These are phyloP conservation scores for Stachybotrys echinatus DNA, from an alignment of 2,329 filamentous ascomycete genomes.

Conservation along the genomic window DNA sequence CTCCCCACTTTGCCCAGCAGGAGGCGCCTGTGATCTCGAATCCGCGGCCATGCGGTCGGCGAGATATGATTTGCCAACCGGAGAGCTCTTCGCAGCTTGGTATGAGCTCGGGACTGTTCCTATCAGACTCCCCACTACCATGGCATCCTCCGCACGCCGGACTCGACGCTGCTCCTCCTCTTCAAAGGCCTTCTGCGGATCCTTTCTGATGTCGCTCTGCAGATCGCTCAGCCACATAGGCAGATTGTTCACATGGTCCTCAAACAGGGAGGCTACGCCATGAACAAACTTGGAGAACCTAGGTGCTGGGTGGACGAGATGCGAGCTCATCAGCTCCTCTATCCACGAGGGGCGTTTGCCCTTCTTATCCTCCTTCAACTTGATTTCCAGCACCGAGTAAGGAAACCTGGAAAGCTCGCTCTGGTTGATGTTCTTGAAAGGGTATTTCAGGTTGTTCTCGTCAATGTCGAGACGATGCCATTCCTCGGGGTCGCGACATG, in stretches of 20 bases:
- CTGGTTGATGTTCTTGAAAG: conserved; percentile 81
- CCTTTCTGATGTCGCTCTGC: conserved; percentile 88
- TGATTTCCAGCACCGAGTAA: conserved; percentile 88
- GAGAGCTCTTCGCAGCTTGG: conserved; percentile 60
- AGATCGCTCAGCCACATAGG: conserved; percentile 94
- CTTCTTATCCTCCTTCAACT: conserved; percentile 63
- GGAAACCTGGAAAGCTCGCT: conserved; percentile 90
- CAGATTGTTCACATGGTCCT: conserved; percentile 92
- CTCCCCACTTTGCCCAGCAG: conserved; percentile 17
- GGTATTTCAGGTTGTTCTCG: conserved; percentile 73
- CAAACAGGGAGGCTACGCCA: conserved; percentile 84
- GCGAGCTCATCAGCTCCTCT: conserved; percentile 84
- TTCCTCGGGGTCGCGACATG: conserved; percentile 78
- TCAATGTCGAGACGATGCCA: conserved; percentile 96
- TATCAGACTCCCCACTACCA: conserved; percentile 84
- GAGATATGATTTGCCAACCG: conserved; percentile 61
- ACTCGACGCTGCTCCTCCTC: conserved; percentile 82
- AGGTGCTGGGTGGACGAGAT: conserved; percentile 83
- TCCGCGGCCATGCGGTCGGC: conserved; percentile 49
- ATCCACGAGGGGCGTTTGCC: conserved; percentile 80
- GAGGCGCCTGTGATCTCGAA: conserved; percentile 23
- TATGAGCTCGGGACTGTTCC: conserved; percentile 51
- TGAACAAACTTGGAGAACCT: conserved; percentile 97
- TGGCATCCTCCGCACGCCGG: conserved; percentile 77
- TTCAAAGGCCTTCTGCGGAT: conserved; percentile 85